Evolutionary conservation across 1,284 basidiomycete genomes (phyloP).

Genomic region (Uromyces viciae-fabae): DNA sequence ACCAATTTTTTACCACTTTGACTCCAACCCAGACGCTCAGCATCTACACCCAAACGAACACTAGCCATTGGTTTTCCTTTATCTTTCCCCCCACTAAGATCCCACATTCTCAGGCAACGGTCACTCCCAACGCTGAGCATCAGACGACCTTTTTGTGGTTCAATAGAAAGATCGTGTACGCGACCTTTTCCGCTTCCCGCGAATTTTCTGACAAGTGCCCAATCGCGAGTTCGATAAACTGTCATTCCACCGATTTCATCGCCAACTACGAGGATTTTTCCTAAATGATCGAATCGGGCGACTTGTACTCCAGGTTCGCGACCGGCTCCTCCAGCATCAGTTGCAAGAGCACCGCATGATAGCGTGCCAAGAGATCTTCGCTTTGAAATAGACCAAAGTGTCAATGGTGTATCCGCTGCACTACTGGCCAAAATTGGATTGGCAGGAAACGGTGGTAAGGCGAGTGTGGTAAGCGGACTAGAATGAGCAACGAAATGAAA

Average conservation of each 20-base stretch:
- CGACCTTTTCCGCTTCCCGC: slow-evolving; percentile 15
- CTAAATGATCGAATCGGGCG: slow-evolving; percentile 21
- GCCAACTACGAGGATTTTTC: slow-evolving; percentile 28
- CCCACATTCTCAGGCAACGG: slow-evolving; percentile 43
- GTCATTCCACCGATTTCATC: slow-evolving; percentile 35
- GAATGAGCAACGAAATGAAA: slow-evolving; percentile 44
- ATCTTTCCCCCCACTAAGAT: slow-evolving; percentile 27
- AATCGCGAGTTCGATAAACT: slow-evolving; percentile 41
- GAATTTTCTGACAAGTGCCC: slow-evolving; percentile 40
- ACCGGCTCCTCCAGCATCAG: slow-evolving; percentile 22
- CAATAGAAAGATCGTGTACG: slow-evolving; percentile 17
- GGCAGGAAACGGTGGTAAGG: slow-evolving; percentile 23
- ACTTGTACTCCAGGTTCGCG: slow-evolving; percentile 28
- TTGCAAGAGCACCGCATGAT: slow-evolving; percentile 23
- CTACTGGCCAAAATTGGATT: slow-evolving; percentile 24
- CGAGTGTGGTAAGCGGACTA: slow-evolving; percentile 24
- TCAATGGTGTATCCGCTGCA: slow-evolving; percentile 17
- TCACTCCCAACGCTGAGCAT: slow-evolving; percentile 43
- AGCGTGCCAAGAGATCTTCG: slow-evolving; percentile 36
- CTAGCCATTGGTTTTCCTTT: slow-evolving; percentile 42
- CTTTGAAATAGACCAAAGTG: slow-evolving; percentile 36
- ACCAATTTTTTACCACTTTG: slow-evolving; percentile 31
- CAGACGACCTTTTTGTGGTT: slow-evolving; percentile 17
- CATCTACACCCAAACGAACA: slow-evolving; percentile 32
- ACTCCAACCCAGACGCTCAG: slow-evolving; percentile 39